Base-by-base conservation (phyloP, 768 basidiomycete species). In the Amanita brunnescens region DNA sequence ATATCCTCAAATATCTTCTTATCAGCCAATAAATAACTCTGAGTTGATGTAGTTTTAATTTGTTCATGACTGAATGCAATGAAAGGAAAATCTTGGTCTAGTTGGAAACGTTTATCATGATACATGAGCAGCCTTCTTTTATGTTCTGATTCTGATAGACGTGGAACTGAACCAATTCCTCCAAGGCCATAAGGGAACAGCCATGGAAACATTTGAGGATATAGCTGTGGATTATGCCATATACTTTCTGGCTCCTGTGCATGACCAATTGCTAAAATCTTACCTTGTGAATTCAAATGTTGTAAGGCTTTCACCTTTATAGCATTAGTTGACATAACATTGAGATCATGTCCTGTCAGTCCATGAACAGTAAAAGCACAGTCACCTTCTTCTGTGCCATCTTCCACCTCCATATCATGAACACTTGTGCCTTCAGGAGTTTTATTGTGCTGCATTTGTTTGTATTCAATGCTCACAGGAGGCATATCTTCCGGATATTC, bases 31-130 rank as follows among this genome's bases (percentile, higher is more conserved):
- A 69, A 38, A 46, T 57, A 70, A 2, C 69, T 62, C 2, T 61
- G 64, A 5, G 46, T 55, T 0, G 62, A 53, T 2, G 59, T 54
- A 1, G 49, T 44, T 43, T 64, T 67, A 4, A 75, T 61, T 40
- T 74, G 74, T 24, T 65, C 54, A 42, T 75, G 70, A 45, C 67
- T 73, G 47, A 73, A 74, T 0, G 63, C 64, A 12, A 72, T 54
- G n/a, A 74, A 63, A 0, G 69, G 59, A 53, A 71, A 76, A 29
- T 60, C 56, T 0, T 53, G 18, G 51, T 76, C 70, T 0, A 29
- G 49, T 47, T 75, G 71, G 60, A 69, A 72, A 0, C 63, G 48
- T n/a, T 70, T 68, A 41, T 74, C 71, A 52, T 68, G 62, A 52
- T 70, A 74, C 61, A 68, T 58, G 0, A 74, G 51, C 1, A 66